Percentiles rank a stretch among this genome's conserved stretches.
Evolutionary conservation across 129 eudicot genomes (phyloP).

Genomic region (Flaveria linearis): DNA sequence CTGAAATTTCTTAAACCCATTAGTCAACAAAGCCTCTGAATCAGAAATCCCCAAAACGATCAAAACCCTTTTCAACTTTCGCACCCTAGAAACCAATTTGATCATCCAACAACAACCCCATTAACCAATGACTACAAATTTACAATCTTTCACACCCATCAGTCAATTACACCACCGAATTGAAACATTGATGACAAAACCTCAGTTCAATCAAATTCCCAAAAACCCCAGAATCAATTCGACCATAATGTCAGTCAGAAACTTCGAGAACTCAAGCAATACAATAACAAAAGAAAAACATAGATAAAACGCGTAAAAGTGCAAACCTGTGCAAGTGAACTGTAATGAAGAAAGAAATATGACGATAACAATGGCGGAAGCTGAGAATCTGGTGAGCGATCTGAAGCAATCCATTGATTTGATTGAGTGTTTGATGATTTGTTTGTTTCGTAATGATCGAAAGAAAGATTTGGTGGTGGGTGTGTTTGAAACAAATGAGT

Average conservation of each 20-base stretch:
- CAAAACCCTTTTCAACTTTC: neutral
- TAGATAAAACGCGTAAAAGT: neutral
- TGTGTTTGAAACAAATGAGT: constrained; percentile 29
- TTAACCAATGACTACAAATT: neutral
- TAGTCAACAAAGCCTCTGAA: constrained; percentile 13
- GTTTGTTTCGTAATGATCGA: constrained; percentile 1
- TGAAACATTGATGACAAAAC: neutral
- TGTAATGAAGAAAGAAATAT: constrained; percentile 48
- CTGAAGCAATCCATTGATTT: constrained; percentile 46
- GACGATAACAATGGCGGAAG: constrained; percentile 35
- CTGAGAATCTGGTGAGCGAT: constrained; percentile 38
- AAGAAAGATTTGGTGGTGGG: constrained; percentile 26
- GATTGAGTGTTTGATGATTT: constrained; percentile 12
- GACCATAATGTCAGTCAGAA: constrained; percentile 10
- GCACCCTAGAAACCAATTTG: constrained; percentile 20
- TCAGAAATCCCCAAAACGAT: constrained; percentile 11
- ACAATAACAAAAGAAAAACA: neutral
- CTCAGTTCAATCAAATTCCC: neutral
- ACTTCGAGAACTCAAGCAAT: neutral
- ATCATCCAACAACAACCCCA: constrained; percentile 13
- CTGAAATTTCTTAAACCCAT: constrained; percentile 22
- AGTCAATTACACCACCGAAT: constrained; percentile 6
- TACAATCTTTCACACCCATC: constrained; percentile 19
- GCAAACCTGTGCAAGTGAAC: constrained; percentile 69
- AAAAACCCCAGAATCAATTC: constrained; percentile 19